Conservation (phyloP, 148 eudicot species). For the Dianthus caryophyllus region DNA sequence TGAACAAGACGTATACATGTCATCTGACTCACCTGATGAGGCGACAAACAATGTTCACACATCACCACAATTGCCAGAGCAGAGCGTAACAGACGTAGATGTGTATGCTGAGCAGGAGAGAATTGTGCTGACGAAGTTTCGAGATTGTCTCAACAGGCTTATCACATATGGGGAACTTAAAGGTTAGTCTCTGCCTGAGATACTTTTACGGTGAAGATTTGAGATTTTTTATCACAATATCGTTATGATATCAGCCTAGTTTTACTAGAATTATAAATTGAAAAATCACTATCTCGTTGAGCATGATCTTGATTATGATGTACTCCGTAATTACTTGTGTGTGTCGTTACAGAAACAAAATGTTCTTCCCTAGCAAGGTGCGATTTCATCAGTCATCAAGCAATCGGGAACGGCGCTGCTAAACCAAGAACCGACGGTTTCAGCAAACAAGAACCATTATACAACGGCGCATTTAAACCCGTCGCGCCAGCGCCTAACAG, state of each 20-base stretch:
- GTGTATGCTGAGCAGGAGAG: constrained; percentile 81
- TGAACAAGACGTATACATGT: constrained; percentile 64
- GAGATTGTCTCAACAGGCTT: constrained; percentile 88
- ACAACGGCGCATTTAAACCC: constrained; percentile 39
- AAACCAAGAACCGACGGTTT: constrained; percentile 32
- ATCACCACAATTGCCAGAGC: constrained; percentile 47
- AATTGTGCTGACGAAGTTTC: constrained; percentile 68
- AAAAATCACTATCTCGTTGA: no score
- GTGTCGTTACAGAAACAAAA: constrained; percentile 53
- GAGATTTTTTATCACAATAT: background rate
- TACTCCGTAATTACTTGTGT: background rate
- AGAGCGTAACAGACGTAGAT: constrained; percentile 53
- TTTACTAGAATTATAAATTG: no score
- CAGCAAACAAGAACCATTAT: constrained; percentile 34
- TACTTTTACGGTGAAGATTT: background rate
- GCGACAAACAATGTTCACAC: constrained; percentile 29
- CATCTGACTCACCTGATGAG: constrained; percentile 48
- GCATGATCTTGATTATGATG: background rate
- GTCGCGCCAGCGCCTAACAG: constrained; percentile 18
- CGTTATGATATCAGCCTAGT: background rate
- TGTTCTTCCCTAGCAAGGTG: constrained; percentile 54
- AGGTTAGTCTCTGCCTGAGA: constrained; percentile 38
- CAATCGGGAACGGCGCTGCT: constrained; percentile 34
- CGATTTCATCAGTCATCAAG: constrained; percentile 37
- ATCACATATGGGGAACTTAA: constrained; percentile 82